phyloP scores from a whole-genome alignment of 129 eudicot genomes.

The Rutidosis leptorrhynchoides region DNA sequence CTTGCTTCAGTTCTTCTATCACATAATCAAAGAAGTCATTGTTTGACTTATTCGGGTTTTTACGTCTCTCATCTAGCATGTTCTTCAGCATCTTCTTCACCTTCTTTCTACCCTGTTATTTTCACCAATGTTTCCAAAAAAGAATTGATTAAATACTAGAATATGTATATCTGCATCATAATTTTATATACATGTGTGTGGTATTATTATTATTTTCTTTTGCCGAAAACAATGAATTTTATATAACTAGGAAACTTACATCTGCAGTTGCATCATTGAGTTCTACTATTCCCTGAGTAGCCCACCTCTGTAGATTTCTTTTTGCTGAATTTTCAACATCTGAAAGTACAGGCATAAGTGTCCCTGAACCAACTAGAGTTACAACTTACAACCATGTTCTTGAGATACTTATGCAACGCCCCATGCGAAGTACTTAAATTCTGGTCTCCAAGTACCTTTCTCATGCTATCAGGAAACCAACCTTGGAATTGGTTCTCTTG shows the following conservation, averaged over 20 bases:
- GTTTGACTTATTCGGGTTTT: slow-evolving; percentile 41
- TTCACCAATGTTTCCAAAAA: no score
- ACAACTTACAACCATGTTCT: slow-evolving; percentile 72
- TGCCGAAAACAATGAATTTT: no score
- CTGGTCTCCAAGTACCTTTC: slow-evolving; percentile 62
- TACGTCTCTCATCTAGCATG: slow-evolving; percentile 70
- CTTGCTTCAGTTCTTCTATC: slow-evolving; percentile 55
- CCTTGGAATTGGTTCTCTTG: slow-evolving; percentile 64
- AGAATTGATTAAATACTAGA: no score
- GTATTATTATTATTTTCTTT: no score
- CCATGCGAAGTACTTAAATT: slow-evolving; percentile 77
- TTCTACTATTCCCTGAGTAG: slow-evolving; percentile 42
- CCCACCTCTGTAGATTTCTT: slow-evolving; percentile 49
- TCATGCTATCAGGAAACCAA: slow-evolving; percentile 78
- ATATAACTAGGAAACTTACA: slow-evolving; percentile 43
- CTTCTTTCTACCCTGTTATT: slow-evolving; percentile 69
- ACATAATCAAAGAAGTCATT: slow-evolving; percentile 76
- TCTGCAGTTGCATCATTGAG: slow-evolving; percentile 53
- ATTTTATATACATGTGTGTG: no score
- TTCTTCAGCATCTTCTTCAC: slow-evolving; percentile 64
- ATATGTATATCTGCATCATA: no score
- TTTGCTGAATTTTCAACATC: slow-evolving; percentile 57
- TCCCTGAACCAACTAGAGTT: slow-evolving; percentile 69
- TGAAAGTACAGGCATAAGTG: slow-evolving; percentile 61
- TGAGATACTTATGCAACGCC: slow-evolving; percentile 72